Evolutionary conservation across 225 moss, liverwort and hornwort species (phyloP).

Genomic region (Rhytidiadelphus loreus): DNA sequence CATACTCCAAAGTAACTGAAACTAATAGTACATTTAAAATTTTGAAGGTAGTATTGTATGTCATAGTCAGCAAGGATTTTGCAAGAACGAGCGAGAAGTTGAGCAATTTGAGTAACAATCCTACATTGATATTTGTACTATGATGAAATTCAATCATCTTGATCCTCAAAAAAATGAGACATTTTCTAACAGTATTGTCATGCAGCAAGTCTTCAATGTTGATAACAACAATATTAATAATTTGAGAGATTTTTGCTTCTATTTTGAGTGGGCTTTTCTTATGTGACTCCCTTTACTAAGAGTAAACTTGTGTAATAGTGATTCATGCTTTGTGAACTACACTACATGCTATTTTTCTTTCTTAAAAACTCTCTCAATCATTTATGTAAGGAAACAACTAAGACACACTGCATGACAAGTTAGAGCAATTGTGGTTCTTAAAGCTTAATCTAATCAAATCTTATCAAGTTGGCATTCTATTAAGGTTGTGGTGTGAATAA

Average conservation of each 20-base stretch:
- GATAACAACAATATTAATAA: not conserved
- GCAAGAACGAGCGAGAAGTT: not conserved
- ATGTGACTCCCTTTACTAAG: no score
- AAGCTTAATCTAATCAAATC: not conserved
- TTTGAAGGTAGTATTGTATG: not conserved
- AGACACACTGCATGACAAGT: not conserved
- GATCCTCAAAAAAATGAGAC: not conserved
- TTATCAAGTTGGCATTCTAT: not conserved
- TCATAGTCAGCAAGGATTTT: not conserved
- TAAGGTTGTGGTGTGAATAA: not conserved
- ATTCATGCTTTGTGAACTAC: not conserved
- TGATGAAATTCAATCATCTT: not conserved
- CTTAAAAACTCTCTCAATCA: not conserved
- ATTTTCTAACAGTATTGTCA: not conserved
- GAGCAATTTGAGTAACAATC: not conserved
- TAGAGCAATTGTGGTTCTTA: not conserved
- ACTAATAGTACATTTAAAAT: not conserved
- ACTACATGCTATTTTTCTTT: not conserved
- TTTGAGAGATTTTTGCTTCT: not conserved
- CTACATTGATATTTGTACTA: not conserved
- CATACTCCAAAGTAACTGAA: not conserved
- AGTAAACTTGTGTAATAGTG: not conserved
- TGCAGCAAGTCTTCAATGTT: not conserved
- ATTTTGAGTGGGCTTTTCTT: no score
- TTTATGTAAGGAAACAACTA: not conserved